Base-by-base conservation (phyloP, 371 early-diverging fungal genomes). In the Mortierella sp. region DNA sequence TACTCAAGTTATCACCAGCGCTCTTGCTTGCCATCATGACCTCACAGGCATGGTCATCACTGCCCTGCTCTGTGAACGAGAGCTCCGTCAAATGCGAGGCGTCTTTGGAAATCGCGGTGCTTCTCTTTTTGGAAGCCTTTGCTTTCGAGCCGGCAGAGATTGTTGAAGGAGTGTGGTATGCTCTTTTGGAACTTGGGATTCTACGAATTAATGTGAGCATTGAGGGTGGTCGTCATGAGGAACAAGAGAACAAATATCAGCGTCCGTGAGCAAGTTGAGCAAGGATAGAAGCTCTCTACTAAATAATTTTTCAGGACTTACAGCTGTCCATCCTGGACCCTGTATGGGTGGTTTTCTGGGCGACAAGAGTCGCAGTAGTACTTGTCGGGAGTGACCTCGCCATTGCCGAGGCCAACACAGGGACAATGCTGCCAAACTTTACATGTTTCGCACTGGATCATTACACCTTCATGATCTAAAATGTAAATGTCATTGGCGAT, bases 351-450 rank as follows among this genome's bases (percentile, higher is more conserved):
- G 70, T 93, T 89, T 64, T 89, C 87, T n/a, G 95, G 95, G 22
- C 87, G 87, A 83, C 97, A 96, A 26, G 90, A 87, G 62, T 96
- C 97, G 84, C 97, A 96, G 76, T 91, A 96, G 84, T 96, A 96
- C 68, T 93, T 88, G 73, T 95, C 93, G 12, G 97, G 96, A 30
- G 84, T 86, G 37, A 93, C 85, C 58, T 91, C 89, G 69, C 91
- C 89, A 62, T 89, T 86, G 11, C 89, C 85, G 30, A 96, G 84
- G 22, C 94, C 94, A 71, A 96, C 92, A 78, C 97, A 96, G 35
- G 91, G 89, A 71, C 93, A 93, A 80, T 96, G 97, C 83, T 96
- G 97, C 97, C 97, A 96, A 14, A 95, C 95, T 73, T 92, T 89
- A 79, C 97, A 96, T 18, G 88, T 87, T 69, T 96, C 96, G 85